phyloP scores from a whole-genome alignment of 169 alveolate genomes.

The Babesia caballi region DNA sequence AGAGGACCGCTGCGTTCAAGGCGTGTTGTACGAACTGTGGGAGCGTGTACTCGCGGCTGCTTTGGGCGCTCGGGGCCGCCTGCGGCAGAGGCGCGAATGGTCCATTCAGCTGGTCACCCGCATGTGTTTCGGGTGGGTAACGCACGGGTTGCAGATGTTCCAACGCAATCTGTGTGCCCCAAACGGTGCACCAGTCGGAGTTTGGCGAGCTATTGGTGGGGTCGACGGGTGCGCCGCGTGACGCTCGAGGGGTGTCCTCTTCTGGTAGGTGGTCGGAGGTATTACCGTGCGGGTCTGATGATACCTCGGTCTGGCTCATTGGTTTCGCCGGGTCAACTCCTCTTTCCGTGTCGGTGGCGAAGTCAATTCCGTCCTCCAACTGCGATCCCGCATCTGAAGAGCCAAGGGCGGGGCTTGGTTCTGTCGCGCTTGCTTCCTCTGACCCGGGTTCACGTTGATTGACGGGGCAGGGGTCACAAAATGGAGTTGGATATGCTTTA shows the following conservation, averaged over 20 bases:
- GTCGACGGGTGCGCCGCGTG: background rate
- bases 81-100: too few relatives aligned
- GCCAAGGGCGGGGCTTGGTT: too few relatives aligned
- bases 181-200: too few relatives aligned
- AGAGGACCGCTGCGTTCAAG: background rate
- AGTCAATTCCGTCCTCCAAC: background rate
- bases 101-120: too few relatives aligned
- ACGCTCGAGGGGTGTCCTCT: too few relatives aligned
- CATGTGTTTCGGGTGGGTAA: background rate
- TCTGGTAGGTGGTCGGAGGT: too few relatives aligned
- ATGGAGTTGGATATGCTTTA: too few relatives aligned
- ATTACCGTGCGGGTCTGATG: background rate
- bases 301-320: background rate
- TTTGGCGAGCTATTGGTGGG: too few relatives aligned
- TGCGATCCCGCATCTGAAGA: too few relatives aligned
- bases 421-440: background rate
- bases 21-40: background rate
- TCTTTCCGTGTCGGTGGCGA: background rate
- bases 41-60: background rate
- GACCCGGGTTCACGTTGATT: background rate
- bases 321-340: too few relatives aligned
- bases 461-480: too few relatives aligned
- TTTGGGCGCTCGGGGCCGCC: background rate
- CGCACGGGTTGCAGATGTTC: background rate
- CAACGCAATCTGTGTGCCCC: background rate